Conservation (phyloP, 139 green algal species). For the Trebouxia sp. region DNA sequence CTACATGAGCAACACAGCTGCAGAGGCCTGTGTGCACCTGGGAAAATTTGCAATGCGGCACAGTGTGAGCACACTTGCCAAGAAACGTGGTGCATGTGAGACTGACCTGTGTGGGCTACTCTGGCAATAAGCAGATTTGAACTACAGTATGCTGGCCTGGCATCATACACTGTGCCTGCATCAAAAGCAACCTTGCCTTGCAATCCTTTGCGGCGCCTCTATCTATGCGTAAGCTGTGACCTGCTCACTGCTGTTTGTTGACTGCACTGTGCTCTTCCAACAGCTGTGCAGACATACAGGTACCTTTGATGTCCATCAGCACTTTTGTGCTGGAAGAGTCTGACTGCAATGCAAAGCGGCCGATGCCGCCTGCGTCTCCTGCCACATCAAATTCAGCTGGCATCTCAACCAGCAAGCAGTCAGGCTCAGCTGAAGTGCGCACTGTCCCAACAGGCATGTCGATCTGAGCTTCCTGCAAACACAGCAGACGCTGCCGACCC, state of each 20-base stretch:
- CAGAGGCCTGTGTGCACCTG: too few relatives aligned
- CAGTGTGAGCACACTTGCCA: not conserved
- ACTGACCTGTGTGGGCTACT: not conserved
- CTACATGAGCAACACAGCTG: not conserved
- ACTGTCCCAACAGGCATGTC: not conserved
- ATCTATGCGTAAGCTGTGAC: too few relatives aligned
- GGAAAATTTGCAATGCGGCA: not conserved
- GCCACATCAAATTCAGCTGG: not conserved
- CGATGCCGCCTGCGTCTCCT: conserved; percentile 24
- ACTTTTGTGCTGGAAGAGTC: not conserved
- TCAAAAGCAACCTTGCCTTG: too few relatives aligned
- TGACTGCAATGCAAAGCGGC: not conserved
- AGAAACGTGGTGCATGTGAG: not conserved
- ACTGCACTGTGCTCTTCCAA: too few relatives aligned
- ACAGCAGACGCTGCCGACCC: too few relatives aligned
- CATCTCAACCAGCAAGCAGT: conserved; percentile 3
- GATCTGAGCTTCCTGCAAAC: not conserved
- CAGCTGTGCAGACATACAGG: too few relatives aligned
- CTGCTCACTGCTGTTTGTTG: too few relatives aligned
- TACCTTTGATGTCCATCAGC: conserved; percentile 15
- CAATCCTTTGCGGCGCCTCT: too few relatives aligned
- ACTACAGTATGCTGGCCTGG: not conserved
- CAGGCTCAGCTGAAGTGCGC: not conserved
- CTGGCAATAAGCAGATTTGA: not conserved
- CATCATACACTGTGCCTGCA: not conserved